phyloP scores from a whole-genome alignment of 306 rosid species.

The Neltuma alba region DNA sequence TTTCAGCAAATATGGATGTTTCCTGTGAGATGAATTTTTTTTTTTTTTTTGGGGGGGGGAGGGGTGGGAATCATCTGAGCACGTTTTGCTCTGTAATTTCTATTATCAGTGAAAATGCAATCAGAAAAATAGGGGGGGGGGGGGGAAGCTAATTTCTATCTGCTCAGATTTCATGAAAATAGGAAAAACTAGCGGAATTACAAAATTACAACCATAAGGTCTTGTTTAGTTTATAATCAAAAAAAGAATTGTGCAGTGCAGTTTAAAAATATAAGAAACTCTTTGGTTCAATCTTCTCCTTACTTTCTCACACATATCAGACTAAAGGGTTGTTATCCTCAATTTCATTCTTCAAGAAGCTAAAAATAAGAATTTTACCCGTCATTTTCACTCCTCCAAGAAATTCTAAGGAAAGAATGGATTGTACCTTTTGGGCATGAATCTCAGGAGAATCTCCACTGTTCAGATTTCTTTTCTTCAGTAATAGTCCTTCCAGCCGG shows the following conservation, averaged over 20 bases:
- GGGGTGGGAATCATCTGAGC: no score
- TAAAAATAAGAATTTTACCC: constrained; percentile 12
- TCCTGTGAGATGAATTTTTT: no score
- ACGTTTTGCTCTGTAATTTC: not conserved
- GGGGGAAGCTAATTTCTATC: not conserved
- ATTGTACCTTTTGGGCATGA: constrained; percentile 86
- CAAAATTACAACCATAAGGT: not conserved
- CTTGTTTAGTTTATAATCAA: constrained; percentile 17
- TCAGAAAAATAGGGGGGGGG: not conserved
- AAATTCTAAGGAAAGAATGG: constrained; percentile 22
- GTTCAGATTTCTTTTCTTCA: constrained; percentile 68
- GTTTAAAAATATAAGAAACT: constrained; percentile 10
- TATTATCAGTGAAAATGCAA: not conserved
- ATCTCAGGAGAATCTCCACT: constrained; percentile 81
- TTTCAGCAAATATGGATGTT: not conserved
- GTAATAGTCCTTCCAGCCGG: constrained; percentile 79
- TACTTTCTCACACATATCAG: not conserved
- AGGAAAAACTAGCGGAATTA: constrained; percentile 11
- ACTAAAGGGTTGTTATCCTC: constrained; percentile 8
- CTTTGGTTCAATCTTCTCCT: constrained; percentile 17
- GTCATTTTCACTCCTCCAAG: constrained; percentile 20
- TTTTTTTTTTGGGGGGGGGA: no score
- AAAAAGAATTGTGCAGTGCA: constrained; percentile 14
- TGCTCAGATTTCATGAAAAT: constrained; percentile 24
- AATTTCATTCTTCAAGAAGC: constrained; percentile 14